Conservation (phyloP, 495 filamentous ascomycete genomes). For the Podospora conica region DNA sequence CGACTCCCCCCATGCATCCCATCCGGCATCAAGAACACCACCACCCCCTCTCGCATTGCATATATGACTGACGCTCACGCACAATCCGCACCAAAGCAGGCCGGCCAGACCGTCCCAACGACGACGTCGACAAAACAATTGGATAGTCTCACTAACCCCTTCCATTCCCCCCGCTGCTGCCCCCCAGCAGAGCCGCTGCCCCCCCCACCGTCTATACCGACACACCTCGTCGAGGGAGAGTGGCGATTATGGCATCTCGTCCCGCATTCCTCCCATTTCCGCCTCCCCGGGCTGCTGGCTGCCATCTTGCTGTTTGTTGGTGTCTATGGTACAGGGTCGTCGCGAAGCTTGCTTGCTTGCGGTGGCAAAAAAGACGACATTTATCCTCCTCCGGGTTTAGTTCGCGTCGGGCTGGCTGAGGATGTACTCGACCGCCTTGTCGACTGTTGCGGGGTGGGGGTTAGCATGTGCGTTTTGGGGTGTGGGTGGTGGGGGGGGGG, state of each 20-base stretch:
- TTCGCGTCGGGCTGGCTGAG: conserved; percentile 81
- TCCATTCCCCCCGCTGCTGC: not conserved
- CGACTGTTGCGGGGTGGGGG: conserved; percentile 52
- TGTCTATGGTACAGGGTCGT: not conserved
- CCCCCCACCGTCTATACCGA: conserved; percentile 17
- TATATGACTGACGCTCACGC: not conserved
- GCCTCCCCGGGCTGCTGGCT: not conserved
- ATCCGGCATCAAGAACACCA: too few relatives aligned
- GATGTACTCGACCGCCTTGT: conserved; percentile 95
- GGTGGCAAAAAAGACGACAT: conserved; percentile 15
- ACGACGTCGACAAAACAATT: conserved; percentile 5
- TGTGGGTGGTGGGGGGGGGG: not conserved
- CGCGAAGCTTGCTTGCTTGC: not conserved
- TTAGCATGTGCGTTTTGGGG: conserved; percentile 7
- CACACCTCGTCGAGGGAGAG: conserved; percentile 23
- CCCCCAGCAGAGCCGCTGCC: not conserved
- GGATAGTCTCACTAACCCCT: not conserved
- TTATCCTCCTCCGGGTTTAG: conserved; percentile 20
- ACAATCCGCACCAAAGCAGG: not conserved
- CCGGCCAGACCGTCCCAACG: conserved; percentile 2
- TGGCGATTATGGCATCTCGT: conserved; percentile 9
- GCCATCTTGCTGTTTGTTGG: not conserved
- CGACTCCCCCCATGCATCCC: too few relatives aligned
- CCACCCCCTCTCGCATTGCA: not conserved
- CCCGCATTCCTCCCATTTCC: not conserved